Base-by-base conservation (phyloP, 1,139 yeast species). In the Pichia sp. region DNA sequence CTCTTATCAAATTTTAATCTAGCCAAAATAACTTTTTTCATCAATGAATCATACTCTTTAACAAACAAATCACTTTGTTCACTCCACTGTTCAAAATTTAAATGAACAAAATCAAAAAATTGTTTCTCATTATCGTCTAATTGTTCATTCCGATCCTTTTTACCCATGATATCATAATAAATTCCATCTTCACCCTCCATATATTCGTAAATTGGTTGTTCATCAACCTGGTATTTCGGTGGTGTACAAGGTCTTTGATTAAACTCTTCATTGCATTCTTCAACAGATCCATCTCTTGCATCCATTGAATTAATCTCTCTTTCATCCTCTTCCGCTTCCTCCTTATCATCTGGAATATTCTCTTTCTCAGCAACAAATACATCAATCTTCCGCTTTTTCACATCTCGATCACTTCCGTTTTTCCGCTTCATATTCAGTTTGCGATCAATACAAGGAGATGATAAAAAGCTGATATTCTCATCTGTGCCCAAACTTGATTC, bases 1-100 rank as follows among this genome's bases (percentile, higher is more conserved):
- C 65, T 64, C 31, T 57, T 55, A 43, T 67, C 62, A 29, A 71
- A 58, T 47, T 62, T 65, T 23, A 65, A 53, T 49, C 77, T 61
- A 16, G 66, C 60, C 5, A 55, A 37, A 4, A 69, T 58, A 16
- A 70, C 54, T 36, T 59, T 53, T 21, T 62, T 55, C 32, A 66
- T 53, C 21, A 69, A 54, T 1, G 43, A 45, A 6, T 60, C 55
- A 41, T 69, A 66, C 36, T 59, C 60, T 15, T 51, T 49, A 16
- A 53, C 49, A 28, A 69, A 51, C 4, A 44, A 30, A 8, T 62
- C 55, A 1, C 73, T 71, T 21, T 59, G 54, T 4, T 48, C 38
- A 9, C 61, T 47, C 75, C 76, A 71, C 21, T 63, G 61, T 6
- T 53, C 50, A 15, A 68, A 53, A 3, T 60, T 48, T 42, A 55